Evolutionary conservation across 177 flowering plant genomes (phyloP), one percentile per base, ranked within the genome.

Genomic region (Vitis hybrid): DNA sequence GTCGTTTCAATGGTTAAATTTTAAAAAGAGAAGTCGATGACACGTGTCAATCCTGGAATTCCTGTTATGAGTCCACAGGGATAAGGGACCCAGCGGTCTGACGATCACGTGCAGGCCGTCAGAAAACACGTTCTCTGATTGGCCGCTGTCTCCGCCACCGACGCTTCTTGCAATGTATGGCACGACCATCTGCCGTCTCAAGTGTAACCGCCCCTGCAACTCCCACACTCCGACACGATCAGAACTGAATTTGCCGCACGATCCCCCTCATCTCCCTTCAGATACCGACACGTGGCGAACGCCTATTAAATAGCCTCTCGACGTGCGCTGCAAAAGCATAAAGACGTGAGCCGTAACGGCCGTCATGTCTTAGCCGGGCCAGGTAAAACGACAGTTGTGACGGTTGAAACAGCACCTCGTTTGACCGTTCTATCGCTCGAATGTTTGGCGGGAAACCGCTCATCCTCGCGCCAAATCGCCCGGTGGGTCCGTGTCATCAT

Each of bases 61-160:
- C 19, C 59, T 62, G 60, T 63, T 63, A 61, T 62, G 29, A 26
- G 29, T 26, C 71, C 0, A 55, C 55, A 18, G 1, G 10, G 2
- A 39, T 3, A 60, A 0, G 45, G 13, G 69, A 15, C 74, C 77
- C 57, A 52, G 57, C 20, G 55, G 62, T 69, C 72, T 66, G 74
- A 20, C 51, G 14, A 70, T 83, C 82, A 83, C 80, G 76, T 80
- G 82, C 74, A n/a, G 50, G 29, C 48, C 69, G 65, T 45, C 83
- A 76, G 73, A 56, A 66, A 77, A 66, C 84, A 81, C 82, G 86
- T 78, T 73, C 57, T 4, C 71, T 63, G 70, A 66, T 71, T 68
- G 64, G 57, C 49, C 55, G 65, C 2, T 8, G 33, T 60, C 56
- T 57, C 62, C 48, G 29, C n/a, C 58, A 55, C 67, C 60, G 51